Conservation (phyloP, 2,329 filamentous ascomycete species). For the Thielaviopsis musarum region DNA sequence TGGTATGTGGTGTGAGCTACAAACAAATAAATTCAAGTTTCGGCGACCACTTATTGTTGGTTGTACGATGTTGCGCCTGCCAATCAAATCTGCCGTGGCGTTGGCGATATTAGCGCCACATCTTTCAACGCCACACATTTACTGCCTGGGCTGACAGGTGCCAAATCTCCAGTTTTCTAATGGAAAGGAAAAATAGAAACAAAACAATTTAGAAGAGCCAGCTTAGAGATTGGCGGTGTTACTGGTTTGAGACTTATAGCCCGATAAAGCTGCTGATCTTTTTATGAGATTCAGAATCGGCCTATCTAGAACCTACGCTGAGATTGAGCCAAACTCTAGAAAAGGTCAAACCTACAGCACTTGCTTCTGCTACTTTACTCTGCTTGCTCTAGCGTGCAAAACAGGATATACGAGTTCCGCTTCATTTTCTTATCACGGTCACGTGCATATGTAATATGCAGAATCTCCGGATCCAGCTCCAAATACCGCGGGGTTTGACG, state of each 20-base stretch:
- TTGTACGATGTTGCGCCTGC: neutral
- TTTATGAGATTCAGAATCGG: too few species aligned
- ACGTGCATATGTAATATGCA: neutral
- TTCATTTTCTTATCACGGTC: neutral
- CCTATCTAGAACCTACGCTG: too few species aligned
- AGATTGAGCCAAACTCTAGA: too few species aligned
- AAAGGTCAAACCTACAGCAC: too few species aligned
- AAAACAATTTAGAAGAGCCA: neutral
- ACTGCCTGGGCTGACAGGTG: neutral
- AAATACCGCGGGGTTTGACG: too few species aligned
- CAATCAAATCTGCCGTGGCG: conserved; percentile 8
- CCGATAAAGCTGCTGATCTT: too few species aligned
- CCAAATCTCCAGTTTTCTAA: neutral
- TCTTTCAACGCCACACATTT: neutral
- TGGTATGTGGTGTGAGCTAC: neutral
- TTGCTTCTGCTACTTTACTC: too few species aligned
- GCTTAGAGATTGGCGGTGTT: neutral
- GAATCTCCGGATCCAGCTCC: too few species aligned
- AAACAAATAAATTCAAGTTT: neutral
- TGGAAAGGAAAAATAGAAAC: neutral
- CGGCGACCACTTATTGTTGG: neutral
- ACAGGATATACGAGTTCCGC: neutral
- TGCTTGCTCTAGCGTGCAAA: neutral
- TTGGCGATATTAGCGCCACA: conserved; percentile 6
- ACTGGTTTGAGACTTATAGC: too few species aligned